Evolutionary conservation across 2,329 filamentous ascomycete species (phyloP), one percentile per base, ranked within the genome.

Genomic region (Pseudogymnoascus sp.): DNA sequence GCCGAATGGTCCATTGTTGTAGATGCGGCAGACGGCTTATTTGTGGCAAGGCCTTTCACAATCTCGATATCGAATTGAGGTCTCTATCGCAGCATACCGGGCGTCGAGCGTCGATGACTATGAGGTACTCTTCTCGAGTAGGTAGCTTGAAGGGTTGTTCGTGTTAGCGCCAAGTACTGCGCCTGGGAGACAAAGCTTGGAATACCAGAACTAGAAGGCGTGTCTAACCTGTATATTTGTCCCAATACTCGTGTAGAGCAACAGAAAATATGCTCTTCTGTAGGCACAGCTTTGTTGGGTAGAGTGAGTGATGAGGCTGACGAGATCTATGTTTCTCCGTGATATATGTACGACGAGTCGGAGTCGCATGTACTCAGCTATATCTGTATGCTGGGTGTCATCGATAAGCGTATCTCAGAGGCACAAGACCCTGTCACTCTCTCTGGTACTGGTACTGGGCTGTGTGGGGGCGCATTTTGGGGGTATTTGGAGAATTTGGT

Each of bases 41-140:
- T 34, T 21, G 28, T 57, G 28, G 51, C 28, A 57, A 34, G 25
- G 4, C n/a, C 48, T 25, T 57, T 57, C n/a, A 21, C 51, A 34
- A 19, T 57, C n/a, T 57, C 25, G 25, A 57, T 57, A 3, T 57
- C 51, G 51, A 34, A 57, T 34, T 21, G 51, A 7, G 51, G 51
- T 21, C 25, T 57, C 28, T 57, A 57, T 57, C 51, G 51, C 28
- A 57, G 51, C 51, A 57, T 57, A 57, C 51, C 51, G 51, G 51
- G 51, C 51, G 51, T 57, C 34, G 51, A 6, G 28, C 4, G 28
- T 34, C 10, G 25, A 57, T 57, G 51, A 34, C 28, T 57, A 10
- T 19, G 5, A 7, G 28, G 10, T 14, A 7, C 51, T 57, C 51
- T 57, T 34, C 25, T 57, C 5, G 51, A 34, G 51, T 34, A 57